Evolutionary conservation across 768 basidiomycete genomes (phyloP).

Genomic region (Phlebiopsis flavidoalba): DNA sequence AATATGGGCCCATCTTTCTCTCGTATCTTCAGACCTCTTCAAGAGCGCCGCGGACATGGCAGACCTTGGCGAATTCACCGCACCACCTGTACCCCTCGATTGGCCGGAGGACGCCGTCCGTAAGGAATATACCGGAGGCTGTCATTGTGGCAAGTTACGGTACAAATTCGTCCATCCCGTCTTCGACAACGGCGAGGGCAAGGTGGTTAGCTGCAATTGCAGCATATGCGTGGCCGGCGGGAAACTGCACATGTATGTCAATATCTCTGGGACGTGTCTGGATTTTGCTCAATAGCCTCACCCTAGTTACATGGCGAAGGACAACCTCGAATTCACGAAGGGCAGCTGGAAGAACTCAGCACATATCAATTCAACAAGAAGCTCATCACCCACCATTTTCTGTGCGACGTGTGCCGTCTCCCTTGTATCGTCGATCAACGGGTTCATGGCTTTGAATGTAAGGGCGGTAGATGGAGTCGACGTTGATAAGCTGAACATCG

Average conservation of each 20-base stretch:
- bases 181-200: background rate
- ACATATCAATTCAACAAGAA: background rate
- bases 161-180: background rate
- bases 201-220: background rate
- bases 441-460: background rate
- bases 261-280: too few species aligned
- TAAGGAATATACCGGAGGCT: background rate
- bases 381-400: background rate
- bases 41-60: background rate
- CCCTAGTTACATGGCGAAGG: background rate
- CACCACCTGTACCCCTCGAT: background rate
- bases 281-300: too few species aligned
- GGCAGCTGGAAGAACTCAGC: background rate
- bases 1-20: too few species aligned
- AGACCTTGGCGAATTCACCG: background rate
- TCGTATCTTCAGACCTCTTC: background rate
- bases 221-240: background rate
- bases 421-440: background rate
- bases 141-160: background rate
- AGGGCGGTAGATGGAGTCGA: background rate
- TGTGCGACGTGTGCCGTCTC: background rate
- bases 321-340: background rate
- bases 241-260: background rate
- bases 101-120: background rate
- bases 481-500: background rate